Conservation (phyloP, 768 basidiomycete genomes). For the Boletus pseudo-olivaceus region DNA sequence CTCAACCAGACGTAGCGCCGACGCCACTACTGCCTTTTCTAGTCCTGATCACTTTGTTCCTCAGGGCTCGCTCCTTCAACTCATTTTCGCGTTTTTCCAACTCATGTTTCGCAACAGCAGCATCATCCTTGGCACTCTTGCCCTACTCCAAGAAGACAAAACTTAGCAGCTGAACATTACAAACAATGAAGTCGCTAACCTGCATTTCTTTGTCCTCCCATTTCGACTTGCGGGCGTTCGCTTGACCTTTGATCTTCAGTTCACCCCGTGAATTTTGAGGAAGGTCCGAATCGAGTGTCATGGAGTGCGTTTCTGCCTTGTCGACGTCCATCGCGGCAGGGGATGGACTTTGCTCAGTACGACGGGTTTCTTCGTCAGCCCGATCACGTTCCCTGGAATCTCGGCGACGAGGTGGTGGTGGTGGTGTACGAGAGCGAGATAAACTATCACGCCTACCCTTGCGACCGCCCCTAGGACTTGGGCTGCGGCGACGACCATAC, state of each 20-base stretch:
- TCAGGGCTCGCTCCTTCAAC: conserved; percentile 73
- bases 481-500: conserved; percentile 45
- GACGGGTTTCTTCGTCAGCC: conserved; percentile 15
- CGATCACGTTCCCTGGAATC: conserved; percentile 27
- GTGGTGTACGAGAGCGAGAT: conserved; percentile 37
- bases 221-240: conserved; percentile 51
- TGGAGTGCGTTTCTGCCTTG: conserved; percentile 19
- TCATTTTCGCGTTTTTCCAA: conserved; percentile 73
- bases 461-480: conserved; percentile 33
- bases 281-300: conserved; percentile 28
- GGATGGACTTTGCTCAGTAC: conserved; percentile 27
- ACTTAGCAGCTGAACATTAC: conserved; percentile 4
- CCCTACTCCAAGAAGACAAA: conserved; percentile 19
- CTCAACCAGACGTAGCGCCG: conserved; percentile 19
- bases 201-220: conserved; percentile 44
- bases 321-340: conserved; percentile 24
- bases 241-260: conserved; percentile 75
- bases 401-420: conserved; percentile 31
- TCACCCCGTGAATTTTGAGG: conserved; percentile 41
- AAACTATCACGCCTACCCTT: conserved; percentile 25
- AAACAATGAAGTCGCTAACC: conserved; percentile 14
- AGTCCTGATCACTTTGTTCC: conserved; percentile 78
- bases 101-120: conserved; percentile 35
- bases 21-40: conserved; percentile 47
- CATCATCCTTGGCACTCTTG: conserved; percentile 5